phyloP scores from a whole-genome alignment of 345 rosid species.

The Pistacia vera region DNA sequence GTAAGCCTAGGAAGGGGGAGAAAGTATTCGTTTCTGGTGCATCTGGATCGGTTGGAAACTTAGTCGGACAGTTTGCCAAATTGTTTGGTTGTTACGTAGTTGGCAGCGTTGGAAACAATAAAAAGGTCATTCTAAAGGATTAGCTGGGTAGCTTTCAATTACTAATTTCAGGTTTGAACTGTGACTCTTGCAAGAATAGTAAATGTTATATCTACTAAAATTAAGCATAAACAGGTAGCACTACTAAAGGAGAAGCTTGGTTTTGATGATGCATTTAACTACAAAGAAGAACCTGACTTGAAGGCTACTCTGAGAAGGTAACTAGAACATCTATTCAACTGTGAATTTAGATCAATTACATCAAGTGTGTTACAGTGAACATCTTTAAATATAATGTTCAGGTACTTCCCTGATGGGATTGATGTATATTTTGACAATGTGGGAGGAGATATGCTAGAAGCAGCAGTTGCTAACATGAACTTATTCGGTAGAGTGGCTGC shows the following conservation, averaged over 20 bases:
- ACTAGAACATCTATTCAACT: not conserved
- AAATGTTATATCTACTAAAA: not conserved
- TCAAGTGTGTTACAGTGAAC: not conserved
- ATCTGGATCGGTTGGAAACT: conserved; percentile 51
- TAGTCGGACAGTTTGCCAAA: conserved; percentile 57
- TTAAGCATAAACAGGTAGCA: conserved; percentile 26
- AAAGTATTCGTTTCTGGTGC: conserved; percentile 57
- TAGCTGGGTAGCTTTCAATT: too few species aligned
- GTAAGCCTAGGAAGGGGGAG: conserved; percentile 50
- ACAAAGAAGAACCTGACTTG: conserved; percentile 46
- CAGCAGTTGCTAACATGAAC: conserved; percentile 55
- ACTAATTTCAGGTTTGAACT: too few species aligned
- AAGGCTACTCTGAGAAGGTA: conserved; percentile 42
- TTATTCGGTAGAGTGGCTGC: conserved; percentile 48
- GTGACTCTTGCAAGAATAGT: too few species aligned
- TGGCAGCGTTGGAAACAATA: conserved; percentile 46
- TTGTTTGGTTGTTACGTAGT: conserved; percentile 52
- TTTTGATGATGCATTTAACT: conserved; percentile 60
- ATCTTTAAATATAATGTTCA: not conserved
- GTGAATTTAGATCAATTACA: too few species aligned
- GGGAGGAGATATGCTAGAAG: conserved; percentile 56
- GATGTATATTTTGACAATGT: conserved; percentile 71
- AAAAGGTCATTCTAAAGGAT: conserved; percentile 27
- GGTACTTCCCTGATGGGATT: conserved; percentile 60
- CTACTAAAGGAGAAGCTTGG: conserved; percentile 54